Percentiles rank a stretch among this genome's conserved stretches.
Evolutionary conservation across 106 monocot species (phyloP).

Genomic region (Agapanthus africanus): DNA sequence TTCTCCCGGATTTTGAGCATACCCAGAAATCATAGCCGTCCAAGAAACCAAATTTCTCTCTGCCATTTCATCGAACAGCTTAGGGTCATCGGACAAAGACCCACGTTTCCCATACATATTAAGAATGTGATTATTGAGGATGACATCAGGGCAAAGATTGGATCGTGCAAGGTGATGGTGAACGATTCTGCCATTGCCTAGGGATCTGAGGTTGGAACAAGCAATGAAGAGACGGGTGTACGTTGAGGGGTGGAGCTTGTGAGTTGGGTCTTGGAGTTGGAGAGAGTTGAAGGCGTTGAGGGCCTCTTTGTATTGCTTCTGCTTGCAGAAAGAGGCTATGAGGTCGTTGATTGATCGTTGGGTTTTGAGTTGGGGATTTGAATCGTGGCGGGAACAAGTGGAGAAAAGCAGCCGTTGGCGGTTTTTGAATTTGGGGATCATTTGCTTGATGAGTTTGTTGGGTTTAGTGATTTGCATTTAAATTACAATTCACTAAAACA

Average conservation of each 20-base stretch:
- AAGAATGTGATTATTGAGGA: slow-evolving; percentile 61
- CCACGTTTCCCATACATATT: slow-evolving; percentile 56
- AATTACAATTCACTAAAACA: too few species aligned
- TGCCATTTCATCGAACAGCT: slow-evolving; percentile 62
- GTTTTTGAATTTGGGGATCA: slow-evolving; percentile 28
- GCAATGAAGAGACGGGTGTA: slow-evolving; percentile 53
- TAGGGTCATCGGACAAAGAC: slow-evolving; percentile 30
- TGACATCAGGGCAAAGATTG: slow-evolving; percentile 19
- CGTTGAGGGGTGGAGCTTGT: slow-evolving; percentile 31
- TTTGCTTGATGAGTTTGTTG: too few species aligned
- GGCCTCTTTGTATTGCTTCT: slow-evolving; percentile 35
- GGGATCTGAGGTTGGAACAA: slow-evolving; percentile 37
- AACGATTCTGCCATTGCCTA: slow-evolving; percentile 27
- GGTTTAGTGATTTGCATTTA: too few species aligned
- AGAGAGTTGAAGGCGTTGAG: slow-evolving; percentile 32
- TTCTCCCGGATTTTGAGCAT: slow-evolving; percentile 22
- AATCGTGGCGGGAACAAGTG: not conserved
- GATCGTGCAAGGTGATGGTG: slow-evolving; percentile 40
- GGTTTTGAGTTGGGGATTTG: not conserved
- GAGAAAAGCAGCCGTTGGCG: slow-evolving; percentile 6
- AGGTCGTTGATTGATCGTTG: not conserved
- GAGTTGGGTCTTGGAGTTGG: slow-evolving; percentile 3
- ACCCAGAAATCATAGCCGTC: slow-evolving; percentile 54
- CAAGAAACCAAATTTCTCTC: slow-evolving; percentile 54
- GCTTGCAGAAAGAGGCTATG: slow-evolving; percentile 48